Conservation (phyloP, 2,329 filamentous ascomycete genomes). For the Chrysoporthe austroafricana region DNA sequence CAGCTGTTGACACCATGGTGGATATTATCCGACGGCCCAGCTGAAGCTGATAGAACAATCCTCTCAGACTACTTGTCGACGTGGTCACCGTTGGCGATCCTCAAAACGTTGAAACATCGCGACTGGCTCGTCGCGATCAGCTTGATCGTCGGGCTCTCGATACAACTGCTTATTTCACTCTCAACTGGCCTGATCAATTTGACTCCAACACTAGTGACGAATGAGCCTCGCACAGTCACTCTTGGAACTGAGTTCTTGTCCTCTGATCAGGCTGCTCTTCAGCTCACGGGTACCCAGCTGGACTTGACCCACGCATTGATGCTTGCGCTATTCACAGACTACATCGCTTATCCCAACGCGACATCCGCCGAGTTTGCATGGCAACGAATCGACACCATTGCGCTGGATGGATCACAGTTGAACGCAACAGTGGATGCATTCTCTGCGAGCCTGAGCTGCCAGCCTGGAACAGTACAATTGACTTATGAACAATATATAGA, state of each 20-base stretch:
- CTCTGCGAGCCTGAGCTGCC: neutral
- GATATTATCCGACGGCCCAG: neutral
- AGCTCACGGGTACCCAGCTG: neutral
- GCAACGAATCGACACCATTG: neutral
- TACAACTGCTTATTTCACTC: neutral
- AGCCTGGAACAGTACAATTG: neutral
- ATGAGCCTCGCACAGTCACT: neutral
- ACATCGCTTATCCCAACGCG: neutral
- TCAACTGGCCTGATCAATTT: neutral
- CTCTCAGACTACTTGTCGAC: neutral
- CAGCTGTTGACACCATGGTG: neutral
- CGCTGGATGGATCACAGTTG: neutral
- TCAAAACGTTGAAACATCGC: neutral
- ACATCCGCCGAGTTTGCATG: neutral
- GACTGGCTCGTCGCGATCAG: neutral
- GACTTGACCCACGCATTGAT: neutral
- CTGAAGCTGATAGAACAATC: neutral
- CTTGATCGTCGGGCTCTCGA: neutral
- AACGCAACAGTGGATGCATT: neutral
- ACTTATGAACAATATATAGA: neutral
- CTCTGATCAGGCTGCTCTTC: neutral
- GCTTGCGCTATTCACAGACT: neutral
- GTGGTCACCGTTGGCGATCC: neutral
- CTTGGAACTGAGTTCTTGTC: neutral
- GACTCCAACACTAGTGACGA: neutral